Evolutionary conservation across 2,329 filamentous ascomycete species (phyloP), one percentile per base, ranked within the genome.

Genomic region (Tolypocladium pustulatum): DNA sequence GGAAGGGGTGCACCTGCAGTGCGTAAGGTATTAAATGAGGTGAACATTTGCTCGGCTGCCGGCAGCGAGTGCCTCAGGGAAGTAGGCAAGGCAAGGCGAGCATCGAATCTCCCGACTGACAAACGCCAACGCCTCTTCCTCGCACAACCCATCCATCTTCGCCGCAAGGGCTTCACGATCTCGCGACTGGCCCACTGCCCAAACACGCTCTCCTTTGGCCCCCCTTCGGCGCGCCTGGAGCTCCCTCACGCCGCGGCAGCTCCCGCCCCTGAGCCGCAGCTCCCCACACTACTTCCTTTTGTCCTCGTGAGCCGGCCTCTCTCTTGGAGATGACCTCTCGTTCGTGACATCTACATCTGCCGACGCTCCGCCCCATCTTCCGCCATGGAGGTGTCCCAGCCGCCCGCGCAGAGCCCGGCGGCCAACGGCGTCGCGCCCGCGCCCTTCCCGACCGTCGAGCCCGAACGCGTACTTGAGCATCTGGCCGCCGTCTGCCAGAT

Each of bases 401-500:
- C 78, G 59, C 68, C 75, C 65, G 68, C 71, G 62, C 73, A 75
- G 67, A 72, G 72, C 62, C 66, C 76, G 61, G 71, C 74, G 61
- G 62, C 76, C 60, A 82, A 82, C 68, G 80, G 79, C 66, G 72
- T 78, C 56, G 61, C 71, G 49, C 62, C 72, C 52, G 63, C 80
- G 58, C 66, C 79, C 54, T 82, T 84, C 64, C 76, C 77, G 60
- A 76, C 78, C 61, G 76, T 90, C 69, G 88, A 91, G 67, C 84
- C 88, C n/a, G 78, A 76, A 63, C 76, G 83, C 65, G 80, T 92
- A 56, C 79, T 92, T 63, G 85, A 91, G 60, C 86, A 93, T 72
- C 78, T 93, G 61, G 80, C 81, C 43, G 80, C 84, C 60, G 82
- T 92, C 60, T 83, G 91, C 65, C 81, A 86, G 71, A 83, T 89